phyloP scores from a whole-genome alignment of 306 rosid genomes.

The Luffa aegyptiaca region DNA sequence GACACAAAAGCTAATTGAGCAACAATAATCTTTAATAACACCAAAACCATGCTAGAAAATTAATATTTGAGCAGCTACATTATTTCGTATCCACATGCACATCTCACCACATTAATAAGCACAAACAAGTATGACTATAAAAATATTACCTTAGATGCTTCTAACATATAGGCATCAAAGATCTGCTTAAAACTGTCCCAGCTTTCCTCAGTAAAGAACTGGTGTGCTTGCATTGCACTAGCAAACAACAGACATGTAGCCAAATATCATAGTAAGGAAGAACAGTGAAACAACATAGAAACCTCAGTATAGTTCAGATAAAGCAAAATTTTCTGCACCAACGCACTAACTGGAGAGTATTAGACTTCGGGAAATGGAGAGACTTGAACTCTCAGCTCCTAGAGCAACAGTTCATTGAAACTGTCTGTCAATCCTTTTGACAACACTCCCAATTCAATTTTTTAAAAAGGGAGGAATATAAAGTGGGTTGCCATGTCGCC shows the following conservation, averaged over 20 bases:
- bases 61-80: background rate
- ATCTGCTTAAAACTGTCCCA: constrained; percentile 91
- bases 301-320: constrained; percentile 7
- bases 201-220: constrained; percentile 86
- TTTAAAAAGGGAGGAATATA: constrained; percentile 54
- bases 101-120: background rate
- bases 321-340: constrained; percentile 8
- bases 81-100: background rate
- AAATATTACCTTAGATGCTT: constrained; percentile 77
- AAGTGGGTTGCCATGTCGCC: constrained; percentile 98
- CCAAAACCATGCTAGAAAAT: background rate
- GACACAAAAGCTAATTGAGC: background rate
- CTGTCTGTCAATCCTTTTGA: constrained; percentile 99
- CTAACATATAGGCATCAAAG: constrained; percentile 74
- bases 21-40: background rate
- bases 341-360: constrained; percentile 21
- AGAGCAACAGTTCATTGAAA: constrained; percentile 76
- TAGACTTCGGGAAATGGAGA: constrained; percentile 94
- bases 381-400: constrained; percentile 99
- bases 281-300: constrained; percentile 1
- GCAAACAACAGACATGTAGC: constrained; percentile 32
- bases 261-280: constrained; percentile 29
- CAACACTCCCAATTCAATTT: constrained; percentile 78
- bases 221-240: constrained; percentile 97
- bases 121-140: background rate